Evolutionary conservation across 2,329 filamentous ascomycete genomes (phyloP).

Genomic region (Fusarium sp.): DNA sequence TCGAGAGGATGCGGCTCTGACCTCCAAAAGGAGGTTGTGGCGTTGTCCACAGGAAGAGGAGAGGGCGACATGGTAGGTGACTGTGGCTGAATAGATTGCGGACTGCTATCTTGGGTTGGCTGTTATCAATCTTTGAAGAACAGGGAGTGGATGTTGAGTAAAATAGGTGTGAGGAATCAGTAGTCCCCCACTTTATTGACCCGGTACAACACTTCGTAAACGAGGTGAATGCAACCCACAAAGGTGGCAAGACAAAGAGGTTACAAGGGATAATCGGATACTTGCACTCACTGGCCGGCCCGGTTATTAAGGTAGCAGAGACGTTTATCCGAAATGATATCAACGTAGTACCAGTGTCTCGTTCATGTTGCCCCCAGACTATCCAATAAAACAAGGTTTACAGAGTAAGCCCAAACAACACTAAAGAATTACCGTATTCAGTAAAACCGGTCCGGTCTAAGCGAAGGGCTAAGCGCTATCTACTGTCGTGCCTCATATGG

Average conservation of each 20-base stretch:
- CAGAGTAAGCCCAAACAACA: not conserved
- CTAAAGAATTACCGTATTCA: not conserved
- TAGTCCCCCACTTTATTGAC: not conserved
- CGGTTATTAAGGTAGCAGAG: not conserved
- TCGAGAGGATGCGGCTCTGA: not conserved
- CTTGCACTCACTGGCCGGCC: not conserved
- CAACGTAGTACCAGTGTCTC: not conserved
- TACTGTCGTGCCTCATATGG: too few species aligned
- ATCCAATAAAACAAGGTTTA: not conserved
- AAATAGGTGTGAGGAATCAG: not conserved
- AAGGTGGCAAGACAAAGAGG: not conserved
- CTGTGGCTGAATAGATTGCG: not conserved
- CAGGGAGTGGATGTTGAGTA: not conserved
- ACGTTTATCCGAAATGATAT: rapidly evolving
- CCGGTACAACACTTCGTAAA: rapidly evolving
- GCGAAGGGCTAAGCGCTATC: not conserved
- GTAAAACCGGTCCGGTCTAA: not conserved
- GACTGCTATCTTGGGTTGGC: not conserved
- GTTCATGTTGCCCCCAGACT: too few species aligned
- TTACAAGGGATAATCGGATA: not conserved
- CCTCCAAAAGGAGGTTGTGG: not conserved
- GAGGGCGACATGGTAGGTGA: not conserved
- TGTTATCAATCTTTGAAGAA: not conserved
- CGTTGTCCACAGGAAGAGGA: not conserved
- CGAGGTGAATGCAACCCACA: not conserved